A percentile compares a stretch with the other conserved stretches of the same genome.
phyloP scores from a whole-genome alignment of 768 basidiomycete genomes.

The Termitomyces sp. region DNA sequence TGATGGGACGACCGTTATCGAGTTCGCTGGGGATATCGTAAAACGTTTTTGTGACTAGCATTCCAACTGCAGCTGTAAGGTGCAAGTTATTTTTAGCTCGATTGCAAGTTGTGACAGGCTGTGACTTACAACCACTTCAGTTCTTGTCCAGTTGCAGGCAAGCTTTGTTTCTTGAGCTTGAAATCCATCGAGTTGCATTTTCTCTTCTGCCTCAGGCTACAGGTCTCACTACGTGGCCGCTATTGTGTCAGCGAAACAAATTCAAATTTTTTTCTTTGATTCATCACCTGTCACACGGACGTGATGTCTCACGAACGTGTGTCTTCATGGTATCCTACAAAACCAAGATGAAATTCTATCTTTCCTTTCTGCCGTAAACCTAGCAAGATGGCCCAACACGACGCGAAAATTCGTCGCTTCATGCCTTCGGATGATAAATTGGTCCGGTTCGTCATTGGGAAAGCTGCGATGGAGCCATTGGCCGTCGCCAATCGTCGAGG shows the following conservation, averaged over 20 bases:
- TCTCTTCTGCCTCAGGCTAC: background rate
- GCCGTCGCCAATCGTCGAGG: slow-evolving; percentile 64
- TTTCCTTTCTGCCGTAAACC: background rate
- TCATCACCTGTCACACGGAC: background rate
- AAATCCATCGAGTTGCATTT: background rate
- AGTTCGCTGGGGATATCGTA: slow-evolving; percentile 75
- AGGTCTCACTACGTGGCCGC: too few species aligned
- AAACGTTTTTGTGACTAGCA: slow-evolving; percentile 81
- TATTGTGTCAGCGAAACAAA: background rate
- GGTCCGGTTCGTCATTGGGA: slow-evolving; percentile 62
- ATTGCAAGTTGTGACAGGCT: background rate
- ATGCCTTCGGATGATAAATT: slow-evolving; percentile 50
- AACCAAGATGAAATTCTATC: background rate
- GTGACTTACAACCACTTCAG: too few species aligned
- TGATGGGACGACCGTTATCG: slow-evolving; percentile 56
- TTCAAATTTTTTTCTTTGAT: background rate
- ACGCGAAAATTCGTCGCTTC: slow-evolving; percentile 53
- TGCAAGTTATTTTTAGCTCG: background rate
- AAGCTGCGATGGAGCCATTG: slow-evolving; percentile 63
- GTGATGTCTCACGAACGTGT: slow-evolving; percentile 1
- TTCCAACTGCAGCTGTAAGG: slow-evolving; percentile 22
- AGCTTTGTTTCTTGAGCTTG: background rate
- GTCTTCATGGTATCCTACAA: background rate
- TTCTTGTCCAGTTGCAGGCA: background rate
- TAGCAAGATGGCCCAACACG: slow-evolving; percentile 34